These are phyloP conservation scores for Boletellus ananas DNA, from an alignment of 768 basidiomycete genomes.

Conservation along the genomic window DNA sequence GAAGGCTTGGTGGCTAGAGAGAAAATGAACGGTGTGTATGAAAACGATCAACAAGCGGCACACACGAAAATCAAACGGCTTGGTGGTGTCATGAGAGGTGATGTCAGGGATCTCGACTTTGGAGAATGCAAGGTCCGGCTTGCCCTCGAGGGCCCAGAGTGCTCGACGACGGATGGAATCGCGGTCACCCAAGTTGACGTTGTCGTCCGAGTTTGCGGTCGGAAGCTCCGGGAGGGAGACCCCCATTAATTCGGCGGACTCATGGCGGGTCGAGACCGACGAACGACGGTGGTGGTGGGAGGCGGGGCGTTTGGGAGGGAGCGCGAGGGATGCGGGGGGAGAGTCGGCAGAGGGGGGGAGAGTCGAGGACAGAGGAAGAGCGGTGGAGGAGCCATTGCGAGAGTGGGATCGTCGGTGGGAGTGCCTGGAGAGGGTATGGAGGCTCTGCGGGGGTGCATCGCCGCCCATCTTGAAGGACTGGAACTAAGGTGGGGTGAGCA, in stretches of 20 bases:
- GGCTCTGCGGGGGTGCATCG: slow-evolving; percentile 32
- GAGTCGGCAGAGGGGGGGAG: slow-evolving; percentile 37
- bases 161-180: slow-evolving; percentile 80
- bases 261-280: slow-evolving; percentile 83
- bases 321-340: slow-evolving; percentile 27
- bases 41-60: slow-evolving; percentile 16
- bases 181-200: slow-evolving; percentile 64
- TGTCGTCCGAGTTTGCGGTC: slow-evolving; percentile 57
- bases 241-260: slow-evolving; percentile 91
- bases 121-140: slow-evolving; percentile 62
- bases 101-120: slow-evolving; percentile 86
- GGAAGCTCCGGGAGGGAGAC: slow-evolving; percentile 67
- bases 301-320: slow-evolving; percentile 48
- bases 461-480: slow-evolving; percentile 70
- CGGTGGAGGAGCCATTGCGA: slow-evolving; percentile 56
- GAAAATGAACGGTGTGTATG: not conserved
- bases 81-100: slow-evolving; percentile 52
- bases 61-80: slow-evolving; percentile 66
- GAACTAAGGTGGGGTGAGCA: slow-evolving; percentile 41
- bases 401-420: slow-evolving; percentile 54
- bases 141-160: slow-evolving; percentile 84
- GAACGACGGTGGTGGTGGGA: slow-evolving; percentile 85
- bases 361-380: slow-evolving; percentile 39
- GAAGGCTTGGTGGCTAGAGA: slow-evolving; percentile 57
- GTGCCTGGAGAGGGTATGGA: slow-evolving; percentile 34